Evolutionary conservation across 305 asterid species (phyloP), one percentile per base, ranked within the genome.

Genomic region (Rubia peregrina): DNA sequence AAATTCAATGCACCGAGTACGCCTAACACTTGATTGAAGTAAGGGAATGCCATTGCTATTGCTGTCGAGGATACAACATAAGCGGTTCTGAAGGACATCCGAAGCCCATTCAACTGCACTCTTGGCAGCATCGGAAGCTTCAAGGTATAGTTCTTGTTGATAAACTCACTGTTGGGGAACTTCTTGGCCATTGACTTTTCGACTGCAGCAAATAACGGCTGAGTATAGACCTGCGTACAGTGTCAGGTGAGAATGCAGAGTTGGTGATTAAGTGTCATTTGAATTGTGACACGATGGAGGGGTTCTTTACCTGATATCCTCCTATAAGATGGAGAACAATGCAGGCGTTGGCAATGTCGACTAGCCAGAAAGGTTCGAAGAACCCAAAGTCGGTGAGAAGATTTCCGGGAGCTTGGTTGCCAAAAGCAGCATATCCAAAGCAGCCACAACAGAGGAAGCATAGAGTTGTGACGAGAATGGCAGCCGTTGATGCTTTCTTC

Each of bases 371-470:
- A 0, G 96, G 94, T 51, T 87, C 94, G 5, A 63, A 86, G 74
- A 78, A 79, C 16, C 81, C 79, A 70, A 84, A 88, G 10, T 91
- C 92, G 17, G 87, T 83, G 75, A 89, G 71, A 70, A 89, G 80
- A 73, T 89, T 85, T 10, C 91, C 90, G 0, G 94, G 96, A 19
- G 94, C 80, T 59, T 83, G 74, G 65, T 82, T 82, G 26, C 94
- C 94, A 33, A 84, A 89, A 55, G 96, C 90, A 46, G 92, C 96
- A 70, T 89, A 87, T 55, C 96, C 96, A 3, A 86, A 80, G 57
- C 89, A 83, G 71, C 94, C 93, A 61, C 87, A 85, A 73, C 85
- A 80, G 21, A 87, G 78, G 57, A 86, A 89, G 76, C 88, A 87
- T 80, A 87, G 82, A 19, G 94, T 82, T 68, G 88, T 87, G 83